Evolutionary conservation across 306 rosid species (phyloP), one percentile per base, ranked within the genome.

Genomic region (Vigna nakashimae): DNA sequence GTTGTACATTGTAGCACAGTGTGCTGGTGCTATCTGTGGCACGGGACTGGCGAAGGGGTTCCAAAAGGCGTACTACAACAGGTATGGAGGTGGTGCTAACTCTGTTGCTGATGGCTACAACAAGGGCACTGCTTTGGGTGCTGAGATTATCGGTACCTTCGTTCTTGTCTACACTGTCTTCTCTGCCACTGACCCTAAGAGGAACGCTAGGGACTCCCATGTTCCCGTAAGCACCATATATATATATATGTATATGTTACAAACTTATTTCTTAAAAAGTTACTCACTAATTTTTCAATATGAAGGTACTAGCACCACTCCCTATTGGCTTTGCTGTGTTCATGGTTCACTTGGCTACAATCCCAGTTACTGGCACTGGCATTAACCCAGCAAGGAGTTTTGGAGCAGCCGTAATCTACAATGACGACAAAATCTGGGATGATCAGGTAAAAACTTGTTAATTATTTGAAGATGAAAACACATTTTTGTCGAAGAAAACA

Each of bases 301-400:
- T 5, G 51, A 28, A 93, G 98, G 98, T 91, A 0, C 88, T 94
- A 90, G 97, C 97, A 32, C 98, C 98, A 24, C 90, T 94, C 4
- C 97, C 98, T 0, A 93, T 93, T 82, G 98, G 98, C 62, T 93
- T 93, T 71, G 97, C 98, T 8, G 98, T 94, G 36, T 94, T 94
- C 88, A 94, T 94, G 90, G 98, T 94, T 79, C 98, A 94, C 85
- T 84, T 94, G 86, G 98, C 98, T 46, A 94, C 98, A 42, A 94
- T 94, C 56, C 98, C 97, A 4, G 71, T 94, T 24, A 94, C 98
- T 6, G 97, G 97, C 2, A 94, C 98, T 69, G 98, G 98, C 7
- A 94, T 94, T 63, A 94, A 94, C 94, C 98, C 98, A 0, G 98
- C 98, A n/a, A 94, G 98, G 69, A 94, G 98, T 63, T 90, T 94